Percentiles rank a stretch among this genome's conserved stretches.
Conservation (phyloP, 2,329 filamentous ascomycete species). For the Rutstroemia sp. region DNA sequence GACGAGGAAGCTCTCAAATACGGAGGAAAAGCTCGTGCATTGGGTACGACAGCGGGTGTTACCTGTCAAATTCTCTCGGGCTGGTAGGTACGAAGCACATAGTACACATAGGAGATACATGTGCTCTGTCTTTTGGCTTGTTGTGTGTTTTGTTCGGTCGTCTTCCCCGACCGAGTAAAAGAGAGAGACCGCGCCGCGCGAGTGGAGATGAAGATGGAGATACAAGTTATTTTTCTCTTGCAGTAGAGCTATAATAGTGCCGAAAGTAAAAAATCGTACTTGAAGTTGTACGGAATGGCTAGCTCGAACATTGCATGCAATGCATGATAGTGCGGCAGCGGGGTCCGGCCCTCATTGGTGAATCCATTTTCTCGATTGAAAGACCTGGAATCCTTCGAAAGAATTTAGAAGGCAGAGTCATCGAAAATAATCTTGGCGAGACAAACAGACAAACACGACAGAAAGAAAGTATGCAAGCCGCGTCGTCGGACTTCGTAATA, state of each 20-base stretch:
- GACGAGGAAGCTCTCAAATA: conserved; percentile 1
- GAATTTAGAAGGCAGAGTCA: neutral
- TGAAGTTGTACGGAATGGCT: no score
- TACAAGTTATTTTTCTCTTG: neutral
- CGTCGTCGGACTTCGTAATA: neutral
- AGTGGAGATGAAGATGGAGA: neutral
- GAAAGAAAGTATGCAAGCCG: neutral
- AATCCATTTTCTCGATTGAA: neutral
- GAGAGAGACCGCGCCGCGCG: neutral
- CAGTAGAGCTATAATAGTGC: conserved; percentile 2
- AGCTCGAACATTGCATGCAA: conserved; percentile 1
- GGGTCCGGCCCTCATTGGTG: neutral
- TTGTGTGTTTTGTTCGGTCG: neutral
- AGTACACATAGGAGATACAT: neutral
- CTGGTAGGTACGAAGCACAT: neutral
- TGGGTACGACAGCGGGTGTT: conserved; percentile 6
- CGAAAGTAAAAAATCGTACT: neutral
- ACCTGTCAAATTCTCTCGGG: conserved; percentile 1
- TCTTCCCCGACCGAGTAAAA: neutral
- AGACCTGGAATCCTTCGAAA: neutral
- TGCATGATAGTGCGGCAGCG: neutral
- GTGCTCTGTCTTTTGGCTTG: neutral
- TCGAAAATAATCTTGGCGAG: neutral
- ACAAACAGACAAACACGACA: neutral
- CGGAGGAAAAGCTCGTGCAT: neutral